Evolutionary conservation across 1,284 basidiomycete species (phyloP), one percentile per base, ranked within the genome.

Genomic region (Leucocoprinus gongylophorus): DNA sequence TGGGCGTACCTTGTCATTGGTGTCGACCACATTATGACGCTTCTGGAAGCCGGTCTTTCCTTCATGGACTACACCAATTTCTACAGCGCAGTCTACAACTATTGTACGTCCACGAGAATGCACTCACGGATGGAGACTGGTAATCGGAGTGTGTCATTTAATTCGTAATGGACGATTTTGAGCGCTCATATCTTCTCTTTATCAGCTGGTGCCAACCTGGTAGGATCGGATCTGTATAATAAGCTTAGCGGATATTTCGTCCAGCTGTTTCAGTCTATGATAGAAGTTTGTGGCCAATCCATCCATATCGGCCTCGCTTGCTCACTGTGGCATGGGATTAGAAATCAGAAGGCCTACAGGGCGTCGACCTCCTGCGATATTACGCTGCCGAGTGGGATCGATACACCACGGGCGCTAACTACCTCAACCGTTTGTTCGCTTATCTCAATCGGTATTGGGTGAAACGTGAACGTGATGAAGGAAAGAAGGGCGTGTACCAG

Each of bases 361-460:
- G 97, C 64, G 85, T 95, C 58, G 88, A 86, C 17, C 77, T 99
- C 38, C 73, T 99, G 54, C 85, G 85, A 58, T 97, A 91, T 70
- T 99, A 99, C 64, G 91, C 92, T 3, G 68, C 75, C 51, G 90
- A 97, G 67, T 99, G 97, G 95, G 89, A 94, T 64, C 81, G 93
- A 39, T 99, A 97, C 71, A 99, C 95, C 0, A 93, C 86, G 0
- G 95, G 95, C 54, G 94, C 95, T 8, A 93, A 91, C 67, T 98
- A 95, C 67, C 88, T 99, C 64, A 94, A 97, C 65, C 85, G 94
- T 55, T 72, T 99, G 39, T 98, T 98, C 74, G 89, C 91, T 18
- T 98, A 98, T 70, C 82, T 98, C 55, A 98, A 99, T 68, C 90
- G 95, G 54, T 94, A 98, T 71, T 99, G 97, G 97, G 95, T 99